Conservation (phyloP, 805 yeast genomes). For the Zygosaccharomyces gambellarensis region DNA sequence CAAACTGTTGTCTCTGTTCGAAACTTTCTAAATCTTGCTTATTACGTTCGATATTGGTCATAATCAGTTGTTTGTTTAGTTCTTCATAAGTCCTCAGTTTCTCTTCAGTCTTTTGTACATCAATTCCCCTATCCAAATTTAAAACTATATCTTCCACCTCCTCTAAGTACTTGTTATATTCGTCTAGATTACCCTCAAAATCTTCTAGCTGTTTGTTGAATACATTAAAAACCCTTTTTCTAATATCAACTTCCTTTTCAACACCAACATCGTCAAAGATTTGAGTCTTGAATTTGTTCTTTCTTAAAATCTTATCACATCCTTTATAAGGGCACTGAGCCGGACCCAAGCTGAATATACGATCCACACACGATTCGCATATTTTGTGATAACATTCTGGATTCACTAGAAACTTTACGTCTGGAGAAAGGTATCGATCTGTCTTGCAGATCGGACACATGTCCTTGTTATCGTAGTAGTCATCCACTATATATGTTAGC, state of each 20-base stretch:
- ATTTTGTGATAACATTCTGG: constrained; percentile 98
- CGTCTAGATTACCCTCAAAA: constrained; percentile 50
- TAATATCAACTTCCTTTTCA: constrained; percentile 87
- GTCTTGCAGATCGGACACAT: constrained; percentile 98
- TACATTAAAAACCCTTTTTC: constrained; percentile 69
- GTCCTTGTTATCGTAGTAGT: constrained; percentile 53
- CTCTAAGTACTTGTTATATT: constrained; percentile 75
- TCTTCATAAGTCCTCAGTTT: constrained; percentile 64
- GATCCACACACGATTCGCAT: constrained; percentile 94
- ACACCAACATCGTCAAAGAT: constrained; percentile 85
- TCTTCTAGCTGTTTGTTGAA: constrained; percentile 79
- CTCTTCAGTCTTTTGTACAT: constrained; percentile 63
- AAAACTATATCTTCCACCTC: constrained; percentile 76
- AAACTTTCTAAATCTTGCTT: constrained; percentile 67
- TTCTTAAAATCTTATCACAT: constrained; percentile 81
- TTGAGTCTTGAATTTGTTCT: constrained; percentile 87
- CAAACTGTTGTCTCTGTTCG: constrained; percentile 59
- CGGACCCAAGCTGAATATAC: constrained; percentile 91
- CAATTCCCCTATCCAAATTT: constrained; percentile 65
- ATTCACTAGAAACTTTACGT: constrained; percentile 84
- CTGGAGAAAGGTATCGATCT: constrained; percentile 88
- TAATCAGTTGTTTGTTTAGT: constrained; percentile 67
- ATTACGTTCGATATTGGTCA: constrained; percentile 68
- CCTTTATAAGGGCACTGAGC: constrained; percentile 94
- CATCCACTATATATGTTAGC: constrained; percentile 30